Evolutionary conservation across 2,329 filamentous ascomycete species (phyloP).

Genomic region (Epichloe festucae): DNA sequence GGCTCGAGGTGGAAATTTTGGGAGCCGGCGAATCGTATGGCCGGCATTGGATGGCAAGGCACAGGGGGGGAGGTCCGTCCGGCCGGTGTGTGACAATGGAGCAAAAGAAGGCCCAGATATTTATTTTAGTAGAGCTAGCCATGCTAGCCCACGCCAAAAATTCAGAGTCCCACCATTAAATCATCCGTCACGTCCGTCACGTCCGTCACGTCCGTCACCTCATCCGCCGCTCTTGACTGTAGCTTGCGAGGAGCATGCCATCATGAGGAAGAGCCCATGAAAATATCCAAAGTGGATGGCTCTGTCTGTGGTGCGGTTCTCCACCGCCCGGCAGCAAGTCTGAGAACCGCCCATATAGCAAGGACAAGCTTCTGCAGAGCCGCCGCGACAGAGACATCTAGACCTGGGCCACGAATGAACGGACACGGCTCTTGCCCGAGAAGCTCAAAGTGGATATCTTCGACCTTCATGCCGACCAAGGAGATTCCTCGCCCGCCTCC

Average conservation of each 20-base stretch:
- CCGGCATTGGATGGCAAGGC: slow-evolving; percentile 3
- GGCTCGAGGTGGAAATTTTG: slow-evolving; percentile 8
- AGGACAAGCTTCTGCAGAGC: slow-evolving; percentile 15
- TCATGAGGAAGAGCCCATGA: slow-evolving; percentile 47
- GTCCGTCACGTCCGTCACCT: neutral
- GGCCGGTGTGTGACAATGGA: neutral
- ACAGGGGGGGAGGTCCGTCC: neutral
- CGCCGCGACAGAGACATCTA: slow-evolving; percentile 9
- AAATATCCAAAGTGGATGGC: slow-evolving; percentile 45
- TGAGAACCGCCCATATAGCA: slow-evolving; percentile 11
- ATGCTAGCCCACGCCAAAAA: neutral
- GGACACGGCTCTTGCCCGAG: slow-evolving; percentile 16
- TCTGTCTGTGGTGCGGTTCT: slow-evolving; percentile 45
- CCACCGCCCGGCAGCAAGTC: slow-evolving; percentile 26
- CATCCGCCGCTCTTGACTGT: neutral
- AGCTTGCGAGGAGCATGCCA: slow-evolving; percentile 11
- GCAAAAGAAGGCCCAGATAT: neutral
- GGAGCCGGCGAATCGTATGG: slow-evolving; percentile 12
- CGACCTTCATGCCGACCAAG: slow-evolving; percentile 24
- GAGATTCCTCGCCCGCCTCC: slow-evolving; percentile 10
- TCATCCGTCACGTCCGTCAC: neutral
- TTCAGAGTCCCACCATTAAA: neutral
- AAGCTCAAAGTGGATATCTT: slow-evolving; percentile 27
- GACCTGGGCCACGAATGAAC: slow-evolving; percentile 5
- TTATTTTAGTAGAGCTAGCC: neutral